phyloP scores from a whole-genome alignment of 768 basidiomycete species.

The Leccinum truebloodii region DNA sequence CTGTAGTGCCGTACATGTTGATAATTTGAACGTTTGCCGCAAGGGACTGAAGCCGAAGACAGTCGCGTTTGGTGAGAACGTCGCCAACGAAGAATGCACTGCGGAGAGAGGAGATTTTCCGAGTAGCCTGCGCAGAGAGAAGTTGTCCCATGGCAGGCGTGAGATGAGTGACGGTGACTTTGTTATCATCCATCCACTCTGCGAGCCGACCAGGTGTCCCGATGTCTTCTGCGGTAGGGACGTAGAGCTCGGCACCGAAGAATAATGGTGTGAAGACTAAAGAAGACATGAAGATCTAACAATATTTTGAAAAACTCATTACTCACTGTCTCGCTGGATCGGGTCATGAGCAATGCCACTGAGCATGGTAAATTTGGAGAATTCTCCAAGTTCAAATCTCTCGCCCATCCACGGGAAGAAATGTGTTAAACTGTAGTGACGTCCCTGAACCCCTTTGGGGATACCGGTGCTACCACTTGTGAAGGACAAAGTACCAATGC shows the following conservation, averaged over 20 bases:
- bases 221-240: constrained; percentile 96
- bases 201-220: constrained; percentile 95
- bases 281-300: constrained; percentile 8
- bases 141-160: constrained; percentile 99
- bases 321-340: constrained; percentile 96
- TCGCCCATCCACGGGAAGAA: constrained; percentile 99
- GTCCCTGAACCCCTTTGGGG: constrained; percentile 94
- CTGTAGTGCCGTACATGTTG: constrained; percentile 99
- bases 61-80: constrained; percentile 96
- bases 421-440: constrained; percentile 95
- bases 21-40: constrained; percentile 92
- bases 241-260: constrained; percentile 92
- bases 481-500: constrained; percentile 91
- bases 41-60: constrained; percentile 88
- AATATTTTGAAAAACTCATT: background rate
- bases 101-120: constrained; percentile 79
- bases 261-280: constrained; percentile 98
- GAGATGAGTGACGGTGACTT: constrained; percentile 94
- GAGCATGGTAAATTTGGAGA: constrained; percentile 95
- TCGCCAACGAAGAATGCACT: constrained; percentile 99
- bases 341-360: constrained; percentile 99
- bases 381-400: constrained; percentile 69
- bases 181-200: constrained; percentile 95
- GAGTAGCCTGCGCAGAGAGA: constrained; percentile 81
- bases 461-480: constrained; percentile 98